Conservation (phyloP, 768 basidiomycete genomes). For the Lactarius deliciosus region DNA sequence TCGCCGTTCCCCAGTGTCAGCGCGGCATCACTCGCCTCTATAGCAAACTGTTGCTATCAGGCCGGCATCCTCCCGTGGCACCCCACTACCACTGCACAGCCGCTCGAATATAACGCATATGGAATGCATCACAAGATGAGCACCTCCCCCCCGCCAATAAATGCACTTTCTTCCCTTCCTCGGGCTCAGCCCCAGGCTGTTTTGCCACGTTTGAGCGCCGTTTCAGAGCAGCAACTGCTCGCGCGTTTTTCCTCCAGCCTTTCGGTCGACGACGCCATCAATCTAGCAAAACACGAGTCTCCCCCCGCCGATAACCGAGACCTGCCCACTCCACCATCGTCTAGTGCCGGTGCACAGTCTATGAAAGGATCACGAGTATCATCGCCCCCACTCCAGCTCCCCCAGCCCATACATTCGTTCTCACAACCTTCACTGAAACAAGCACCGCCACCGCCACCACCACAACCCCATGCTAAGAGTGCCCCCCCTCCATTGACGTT, state of each 20-base stretch:
- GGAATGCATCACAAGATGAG: conserved; percentile 4
- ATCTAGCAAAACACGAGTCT: conserved; percentile 9
- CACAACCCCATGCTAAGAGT: conserved; percentile 8
- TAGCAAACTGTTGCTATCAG: conserved; percentile 14
- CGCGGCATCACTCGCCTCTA: conserved; percentile 7
- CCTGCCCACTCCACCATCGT: conserved; percentile 28
- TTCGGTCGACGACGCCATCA: neutral
- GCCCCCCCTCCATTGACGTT: neutral
- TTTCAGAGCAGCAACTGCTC: conserved; percentile 17
- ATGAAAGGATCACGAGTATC: conserved; percentile 19
- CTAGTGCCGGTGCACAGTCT: conserved; percentile 23
- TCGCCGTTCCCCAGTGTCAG: conserved; percentile 14
- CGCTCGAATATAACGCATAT: conserved; percentile 17
- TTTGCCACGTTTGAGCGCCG: neutral
- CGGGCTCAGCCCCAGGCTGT: conserved; percentile 21
- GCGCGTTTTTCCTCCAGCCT: conserved; percentile 6
- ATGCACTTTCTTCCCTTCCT: conserved; percentile 10
- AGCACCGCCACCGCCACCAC: conserved; percentile 13
- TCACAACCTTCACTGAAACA: conserved; percentile 16
- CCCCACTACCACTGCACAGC: conserved; percentile 4
- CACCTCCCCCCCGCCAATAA: conserved; percentile 13
- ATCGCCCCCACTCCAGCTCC: conserved; percentile 18
- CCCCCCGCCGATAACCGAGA: conserved; percentile 10
- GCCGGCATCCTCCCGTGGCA: conserved; percentile 16
- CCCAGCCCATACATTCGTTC: conserved; percentile 7